Percentiles rank a stretch among this genome's conserved stretches.
Evolutionary conservation across 768 basidiomycete species (phyloP).

Genomic region (Obba rivulosa): DNA sequence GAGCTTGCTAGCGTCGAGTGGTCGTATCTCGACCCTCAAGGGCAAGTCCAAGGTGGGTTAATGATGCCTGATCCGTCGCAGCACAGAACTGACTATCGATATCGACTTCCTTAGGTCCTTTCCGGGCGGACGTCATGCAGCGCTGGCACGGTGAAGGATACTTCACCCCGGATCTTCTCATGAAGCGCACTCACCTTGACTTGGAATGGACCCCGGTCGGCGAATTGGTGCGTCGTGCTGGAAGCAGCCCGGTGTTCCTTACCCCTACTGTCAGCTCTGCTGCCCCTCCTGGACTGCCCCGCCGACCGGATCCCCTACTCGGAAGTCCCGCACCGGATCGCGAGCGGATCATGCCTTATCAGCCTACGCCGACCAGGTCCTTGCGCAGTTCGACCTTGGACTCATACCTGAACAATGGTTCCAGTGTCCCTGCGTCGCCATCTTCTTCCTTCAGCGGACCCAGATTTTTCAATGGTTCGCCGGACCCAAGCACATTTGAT

Average conservation of each 20-base stretch:
- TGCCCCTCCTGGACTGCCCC: constrained; percentile 50
- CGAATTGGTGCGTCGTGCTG: constrained; percentile 48
- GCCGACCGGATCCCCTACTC: constrained; percentile 45
- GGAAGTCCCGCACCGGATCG: constrained; percentile 36
- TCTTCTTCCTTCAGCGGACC: constrained; percentile 65
- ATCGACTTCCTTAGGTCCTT: constrained; percentile 58
- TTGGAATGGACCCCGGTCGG: constrained; percentile 61
- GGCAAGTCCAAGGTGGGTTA: constrained; percentile 79
- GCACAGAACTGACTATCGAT: constrained; percentile 1
- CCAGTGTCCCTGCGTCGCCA: constrained; percentile 63
- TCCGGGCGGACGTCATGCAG: constrained; percentile 86
- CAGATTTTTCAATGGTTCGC: constrained; percentile 61
- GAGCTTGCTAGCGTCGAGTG: constrained; percentile 70
- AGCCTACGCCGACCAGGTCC: constrained; percentile 59
- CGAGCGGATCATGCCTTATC: constrained; percentile 47
- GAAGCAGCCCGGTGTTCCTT: constrained; percentile 59
- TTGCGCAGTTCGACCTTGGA: constrained; percentile 64
- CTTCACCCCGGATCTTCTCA: constrained; percentile 75
- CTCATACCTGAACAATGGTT: constrained; percentile 46
- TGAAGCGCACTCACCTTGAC: constrained; percentile 77
- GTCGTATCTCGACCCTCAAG: constrained; percentile 90
- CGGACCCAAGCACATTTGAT: constrained; percentile 40
- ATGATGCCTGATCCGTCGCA: background rate
- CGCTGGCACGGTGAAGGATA: constrained; percentile 92
- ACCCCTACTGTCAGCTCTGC: constrained; percentile 36